Base-by-base conservation (phyloP, 2,329 filamentous ascomycete species). In the Aspergillus fischeri region DNA sequence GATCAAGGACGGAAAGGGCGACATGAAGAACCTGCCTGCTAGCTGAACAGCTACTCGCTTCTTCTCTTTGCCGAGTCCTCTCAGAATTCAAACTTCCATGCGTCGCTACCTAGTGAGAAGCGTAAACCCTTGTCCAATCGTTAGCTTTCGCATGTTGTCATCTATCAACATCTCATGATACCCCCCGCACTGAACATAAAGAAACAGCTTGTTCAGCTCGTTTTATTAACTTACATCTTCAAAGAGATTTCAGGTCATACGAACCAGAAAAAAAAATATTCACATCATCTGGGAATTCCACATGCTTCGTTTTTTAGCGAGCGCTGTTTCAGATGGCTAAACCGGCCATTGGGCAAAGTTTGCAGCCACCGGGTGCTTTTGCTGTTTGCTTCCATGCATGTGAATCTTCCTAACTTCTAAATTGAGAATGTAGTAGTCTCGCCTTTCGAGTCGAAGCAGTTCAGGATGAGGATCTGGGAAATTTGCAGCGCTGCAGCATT, bases 1-100 rank as follows among this genome's bases (percentile, higher is more conserved):
- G 86, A 81, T 93, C 54, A 81, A 83, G 54, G 85, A 87, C 58
- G 89, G 89, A 57, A 83, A 84, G 67, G 90, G 87, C 41, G 86
- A 87, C 64, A 81, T 90, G 73, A 84, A 84, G 47, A 88, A 86
- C 63, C 81, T 96, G 54, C 91, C 91, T 52, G 65, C 77, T 57
- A 82, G 69, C 61, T 75, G 59, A 69, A 54, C 42, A 17, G 42
- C 29, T 17, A 14, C n/a, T 3, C n/a, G n/a, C n/a, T 47, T 25
- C 49, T 32, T 27, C 35, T n/a, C 25, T 41, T 25, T 21, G 48
- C 21, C 32, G 25, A 9, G 21, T 51, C 51, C 20, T 53, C 28
- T 45, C 24, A 48, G 50, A 17, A 20, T 7, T 45, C 28, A 17
- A 35, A 2, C 32, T 14, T 5, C 11, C 32, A 49, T 51, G 21